Conservation (phyloP, 352 stramenopile species). For the Phytophthora cactorum region DNA sequence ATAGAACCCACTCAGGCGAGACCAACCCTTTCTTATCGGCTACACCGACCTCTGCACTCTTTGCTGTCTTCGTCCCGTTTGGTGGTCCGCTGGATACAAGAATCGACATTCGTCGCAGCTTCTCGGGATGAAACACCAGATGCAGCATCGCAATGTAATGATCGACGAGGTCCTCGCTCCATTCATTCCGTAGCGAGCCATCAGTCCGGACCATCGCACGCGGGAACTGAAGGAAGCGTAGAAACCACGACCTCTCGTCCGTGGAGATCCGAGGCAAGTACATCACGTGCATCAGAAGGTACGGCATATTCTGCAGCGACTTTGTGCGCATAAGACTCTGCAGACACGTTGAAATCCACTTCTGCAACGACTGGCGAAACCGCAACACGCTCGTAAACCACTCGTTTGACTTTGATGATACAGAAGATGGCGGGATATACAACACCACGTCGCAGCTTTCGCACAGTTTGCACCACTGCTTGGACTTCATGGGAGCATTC, state of each 20-base stretch:
- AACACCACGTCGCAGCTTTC: constrained; percentile 77
- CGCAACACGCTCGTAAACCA: constrained; percentile 80
- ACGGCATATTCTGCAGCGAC: constrained; percentile 79
- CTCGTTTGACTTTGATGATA: constrained; percentile 81
- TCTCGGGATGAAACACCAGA: constrained; percentile 86
- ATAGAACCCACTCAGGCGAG: constrained; percentile 80
- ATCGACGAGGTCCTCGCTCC: constrained; percentile 84
- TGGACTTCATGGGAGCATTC: constrained; percentile 69
- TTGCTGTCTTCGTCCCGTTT: constrained; percentile 32
- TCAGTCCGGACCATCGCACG: constrained; percentile 62
- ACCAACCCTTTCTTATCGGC: constrained; percentile 45
- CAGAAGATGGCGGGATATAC: constrained; percentile 77
- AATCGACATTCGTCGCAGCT: constrained; percentile 72
- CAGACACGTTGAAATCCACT: constrained; percentile 81
- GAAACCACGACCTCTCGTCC: constrained; percentile 80
- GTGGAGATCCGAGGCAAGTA: constrained; percentile 82
- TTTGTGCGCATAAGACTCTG: constrained; percentile 67
- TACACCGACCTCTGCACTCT: constrained; percentile 31
- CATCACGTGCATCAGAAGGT: constrained; percentile 87
- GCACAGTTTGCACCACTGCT: constrained; percentile 80
- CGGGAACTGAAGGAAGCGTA: constrained; percentile 85
- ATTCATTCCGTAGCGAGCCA: constrained; percentile 63
- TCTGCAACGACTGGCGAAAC: constrained; percentile 80
- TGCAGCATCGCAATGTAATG: constrained; percentile 89
- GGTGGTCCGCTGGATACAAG: constrained; percentile 70